Conservation (phyloP, 2,329 filamentous ascomycete genomes). For the Beauveria sp. region DNA sequence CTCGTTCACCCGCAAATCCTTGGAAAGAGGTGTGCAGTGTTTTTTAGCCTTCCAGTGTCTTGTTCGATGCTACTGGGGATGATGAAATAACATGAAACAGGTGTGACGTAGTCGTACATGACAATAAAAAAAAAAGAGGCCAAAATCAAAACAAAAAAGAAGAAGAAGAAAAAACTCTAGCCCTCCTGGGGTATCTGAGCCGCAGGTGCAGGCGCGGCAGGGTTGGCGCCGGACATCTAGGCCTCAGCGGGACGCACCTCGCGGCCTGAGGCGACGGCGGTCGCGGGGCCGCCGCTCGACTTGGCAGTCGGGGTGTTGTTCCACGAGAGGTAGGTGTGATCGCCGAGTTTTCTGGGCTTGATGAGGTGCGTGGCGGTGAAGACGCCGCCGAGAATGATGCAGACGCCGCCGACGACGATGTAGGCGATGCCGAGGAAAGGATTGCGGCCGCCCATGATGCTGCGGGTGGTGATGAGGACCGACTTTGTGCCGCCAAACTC, state of each 20-base stretch:
- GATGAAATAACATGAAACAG: not conserved
- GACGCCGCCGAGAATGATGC: conserved; percentile 76
- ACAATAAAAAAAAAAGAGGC: not conserved
- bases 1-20: too few species aligned
- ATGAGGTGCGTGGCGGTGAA: conserved; percentile 90
- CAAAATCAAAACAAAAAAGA: too few species aligned
- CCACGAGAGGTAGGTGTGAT: conserved; percentile 97
- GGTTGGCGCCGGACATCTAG: conserved; percentile 22
- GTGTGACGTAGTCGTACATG: not conserved
- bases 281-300: conserved; percentile 28
- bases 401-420: conserved; percentile 86
- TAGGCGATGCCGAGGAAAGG: conserved; percentile 95
- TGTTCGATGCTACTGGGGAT: not conserved
- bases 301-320: conserved; percentile 55
- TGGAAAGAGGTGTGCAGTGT: too few species aligned
- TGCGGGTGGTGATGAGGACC: conserved; percentile 80
- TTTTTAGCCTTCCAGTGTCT: too few species aligned
- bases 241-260: conserved; percentile 40
- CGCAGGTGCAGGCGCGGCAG: not conserved
- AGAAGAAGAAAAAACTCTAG: too few species aligned
- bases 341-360: conserved; percentile 92
- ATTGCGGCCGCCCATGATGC: conserved; percentile 91
- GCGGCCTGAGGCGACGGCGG: conserved; percentile 48
- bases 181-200: not conserved
- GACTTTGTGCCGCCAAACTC: conserved; percentile 82